Conservation (phyloP, 1,139 yeast genomes). For the Nakaseomyces kungkrabaensis region DNA sequence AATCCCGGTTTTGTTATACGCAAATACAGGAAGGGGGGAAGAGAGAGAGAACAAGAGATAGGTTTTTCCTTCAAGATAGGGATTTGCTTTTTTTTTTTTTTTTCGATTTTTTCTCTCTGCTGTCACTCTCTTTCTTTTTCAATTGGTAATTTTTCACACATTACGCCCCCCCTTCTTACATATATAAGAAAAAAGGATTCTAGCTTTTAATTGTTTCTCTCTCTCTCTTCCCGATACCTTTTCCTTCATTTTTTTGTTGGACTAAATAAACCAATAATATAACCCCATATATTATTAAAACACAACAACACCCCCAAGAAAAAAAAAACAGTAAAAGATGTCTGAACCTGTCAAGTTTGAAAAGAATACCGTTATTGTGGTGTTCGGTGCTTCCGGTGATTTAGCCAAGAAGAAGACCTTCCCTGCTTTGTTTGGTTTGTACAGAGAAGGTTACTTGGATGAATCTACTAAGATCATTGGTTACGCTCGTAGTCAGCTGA, state of each 20-base stretch:
- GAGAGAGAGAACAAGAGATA: background rate
- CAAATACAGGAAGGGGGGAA: no score
- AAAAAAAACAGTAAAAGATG: background rate
- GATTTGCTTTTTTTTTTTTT: background rate
- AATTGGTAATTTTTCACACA: background rate
- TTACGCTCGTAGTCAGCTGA: conserved; percentile 76
- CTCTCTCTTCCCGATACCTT: no score
- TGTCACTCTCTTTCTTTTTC: background rate
- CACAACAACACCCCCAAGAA: background rate
- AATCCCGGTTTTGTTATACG: no score
- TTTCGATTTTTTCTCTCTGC: background rate
- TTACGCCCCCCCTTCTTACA: background rate
- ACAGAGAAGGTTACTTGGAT: conserved; percentile 73
- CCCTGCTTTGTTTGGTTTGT: conserved; percentile 67
- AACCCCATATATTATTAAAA: no score
- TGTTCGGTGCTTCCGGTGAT: conserved; percentile 96
- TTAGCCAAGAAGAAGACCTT: conserved; percentile 93
- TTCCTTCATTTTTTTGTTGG: no score
- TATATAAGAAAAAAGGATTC: no score
- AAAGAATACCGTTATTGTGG: conserved; percentile 63
- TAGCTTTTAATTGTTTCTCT: no score
- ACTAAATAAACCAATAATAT: no score
- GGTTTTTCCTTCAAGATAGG: background rate
- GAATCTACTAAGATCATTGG: conserved; percentile 67
- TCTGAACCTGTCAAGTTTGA: conserved; percentile 34